phyloP scores from a whole-genome alignment of 805 yeast species.

The Starmerella ratchasimensis region DNA sequence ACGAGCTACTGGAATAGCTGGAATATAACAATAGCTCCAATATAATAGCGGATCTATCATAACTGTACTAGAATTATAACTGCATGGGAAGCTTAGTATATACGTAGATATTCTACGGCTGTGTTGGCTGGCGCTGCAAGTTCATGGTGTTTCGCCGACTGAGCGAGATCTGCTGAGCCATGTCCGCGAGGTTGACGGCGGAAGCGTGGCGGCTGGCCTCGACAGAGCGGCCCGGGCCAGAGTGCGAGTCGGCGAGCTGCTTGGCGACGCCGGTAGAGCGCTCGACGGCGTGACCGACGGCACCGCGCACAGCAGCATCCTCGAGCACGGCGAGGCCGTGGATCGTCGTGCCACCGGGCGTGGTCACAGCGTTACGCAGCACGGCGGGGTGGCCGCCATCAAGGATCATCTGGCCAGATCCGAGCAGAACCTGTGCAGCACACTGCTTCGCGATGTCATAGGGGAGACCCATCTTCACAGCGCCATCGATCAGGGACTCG shows the following conservation, averaged over 20 bases:
- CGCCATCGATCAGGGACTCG: constrained; percentile 90
- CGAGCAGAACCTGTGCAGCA: constrained; percentile 88
- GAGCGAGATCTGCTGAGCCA: constrained; percentile 22
- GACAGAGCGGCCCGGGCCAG: constrained; percentile 11
- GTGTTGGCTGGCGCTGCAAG: constrained; percentile 19
- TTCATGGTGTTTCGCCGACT: constrained; percentile 20
- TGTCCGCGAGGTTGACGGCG: constrained; percentile 20
- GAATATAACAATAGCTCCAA: too few species aligned
- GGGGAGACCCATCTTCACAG: constrained; percentile 87
- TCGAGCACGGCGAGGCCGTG: constrained; percentile 90
- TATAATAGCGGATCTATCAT: too few species aligned
- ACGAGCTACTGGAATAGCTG: too few species aligned
- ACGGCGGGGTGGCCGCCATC: constrained; percentile 82
- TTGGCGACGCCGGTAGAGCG: constrained; percentile 77
- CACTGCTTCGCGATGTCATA: constrained; percentile 66
- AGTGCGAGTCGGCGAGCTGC: constrained; percentile 11
- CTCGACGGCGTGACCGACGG: constrained; percentile 76
- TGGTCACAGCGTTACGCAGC: constrained; percentile 75
- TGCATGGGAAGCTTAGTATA: neutral
- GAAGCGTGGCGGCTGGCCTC: constrained; percentile 18
- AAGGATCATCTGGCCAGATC: constrained; percentile 82
- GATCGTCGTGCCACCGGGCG: constrained; percentile 97
- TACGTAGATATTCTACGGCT: constrained; percentile 3
- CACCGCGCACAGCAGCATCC: constrained; percentile 76
- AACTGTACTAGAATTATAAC: too few species aligned